A percentile compares a stretch with the other conserved stretches of the same genome.
phyloP scores from a whole-genome alignment of 2,329 filamentous ascomycete species.

The Fusarium camptoceras region DNA sequence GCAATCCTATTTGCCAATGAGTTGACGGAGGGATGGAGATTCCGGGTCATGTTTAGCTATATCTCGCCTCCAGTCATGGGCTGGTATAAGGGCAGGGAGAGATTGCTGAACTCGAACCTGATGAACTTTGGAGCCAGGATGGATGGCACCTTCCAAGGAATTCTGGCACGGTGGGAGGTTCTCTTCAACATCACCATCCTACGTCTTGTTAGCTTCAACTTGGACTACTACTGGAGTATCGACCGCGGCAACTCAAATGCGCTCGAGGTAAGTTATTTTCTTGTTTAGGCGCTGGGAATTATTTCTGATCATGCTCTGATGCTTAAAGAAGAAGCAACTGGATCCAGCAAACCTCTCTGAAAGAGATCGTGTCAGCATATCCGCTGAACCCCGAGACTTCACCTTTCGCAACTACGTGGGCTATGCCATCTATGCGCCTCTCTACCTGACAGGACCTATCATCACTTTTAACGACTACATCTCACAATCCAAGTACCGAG shows the following conservation, averaged over 20 bases:
- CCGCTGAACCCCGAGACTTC: slow-evolving; percentile 78
- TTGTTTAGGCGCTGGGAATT: slow-evolving; percentile 11
- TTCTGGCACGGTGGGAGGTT: slow-evolving; percentile 95
- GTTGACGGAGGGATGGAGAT: slow-evolving; percentile 79
- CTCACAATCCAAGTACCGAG: slow-evolving; percentile 80
- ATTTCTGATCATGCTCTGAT: slow-evolving; percentile 63
- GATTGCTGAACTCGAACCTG: slow-evolving; percentile 55
- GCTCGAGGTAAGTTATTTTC: slow-evolving; percentile 77
- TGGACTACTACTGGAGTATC: slow-evolving; percentile 95
- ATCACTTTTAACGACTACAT: slow-evolving; percentile 99
- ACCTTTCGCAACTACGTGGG: slow-evolving; percentile 88
- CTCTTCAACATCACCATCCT: slow-evolving; percentile 96
- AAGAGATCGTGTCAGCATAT: slow-evolving; percentile 82
- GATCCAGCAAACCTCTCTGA: slow-evolving; percentile 90
- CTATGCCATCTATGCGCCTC: slow-evolving; percentile 89
- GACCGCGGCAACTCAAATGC: slow-evolving; percentile 72
- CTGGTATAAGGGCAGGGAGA: slow-evolving; percentile 44
- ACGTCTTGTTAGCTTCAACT: slow-evolving; percentile 93
- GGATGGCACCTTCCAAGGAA: slow-evolving; percentile 78
- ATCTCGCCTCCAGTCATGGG: slow-evolving; percentile 55
- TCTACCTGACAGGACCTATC: slow-evolving; percentile 94
- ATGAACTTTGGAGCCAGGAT: slow-evolving; percentile 76
- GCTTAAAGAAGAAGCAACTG: slow-evolving; percentile 93
- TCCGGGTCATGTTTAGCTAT: slow-evolving; percentile 69
- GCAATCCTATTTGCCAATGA: slow-evolving; percentile 90